Percentiles rank a stretch among this genome's conserved stretches.
phyloP scores from a whole-genome alignment of 1,284 basidiomycete genomes.

The Sporisorium iseilematis-ciliati region DNA sequence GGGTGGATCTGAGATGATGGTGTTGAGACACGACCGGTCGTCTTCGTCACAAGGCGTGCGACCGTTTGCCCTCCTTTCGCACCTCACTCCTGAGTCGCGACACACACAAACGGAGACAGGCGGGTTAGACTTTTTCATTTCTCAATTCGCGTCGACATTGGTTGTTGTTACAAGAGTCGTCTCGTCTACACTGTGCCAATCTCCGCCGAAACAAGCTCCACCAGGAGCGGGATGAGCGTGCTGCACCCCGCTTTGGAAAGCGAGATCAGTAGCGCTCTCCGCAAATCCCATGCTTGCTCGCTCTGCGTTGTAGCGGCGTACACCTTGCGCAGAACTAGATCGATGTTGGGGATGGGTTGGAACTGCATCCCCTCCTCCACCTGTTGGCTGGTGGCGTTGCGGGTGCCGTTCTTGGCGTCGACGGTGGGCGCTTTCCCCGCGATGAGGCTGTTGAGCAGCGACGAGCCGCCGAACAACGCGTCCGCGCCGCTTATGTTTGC shows the following conservation, averaged over 20 bases:
- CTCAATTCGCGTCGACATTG: no score
- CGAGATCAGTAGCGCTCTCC: slow-evolving; percentile 33
- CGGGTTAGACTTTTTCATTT: no score
- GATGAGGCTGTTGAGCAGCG: slow-evolving; percentile 22
- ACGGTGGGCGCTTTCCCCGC: slow-evolving; percentile 3
- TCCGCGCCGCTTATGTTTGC: neutral
- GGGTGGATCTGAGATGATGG: no score
- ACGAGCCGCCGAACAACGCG: slow-evolving; percentile 18
- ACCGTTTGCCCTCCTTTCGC: no score
- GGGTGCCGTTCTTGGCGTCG: neutral
- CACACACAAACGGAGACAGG: no score
- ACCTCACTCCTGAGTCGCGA: no score
- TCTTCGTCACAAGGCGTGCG: no score
- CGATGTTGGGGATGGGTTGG: slow-evolving; percentile 34
- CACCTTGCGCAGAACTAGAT: slow-evolving; percentile 20
- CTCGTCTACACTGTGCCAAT: neutral
- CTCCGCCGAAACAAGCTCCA: neutral
- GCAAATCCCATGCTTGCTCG: slow-evolving; percentile 22
- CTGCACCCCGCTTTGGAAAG: slow-evolving; percentile 4
- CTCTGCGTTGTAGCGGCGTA: neutral
- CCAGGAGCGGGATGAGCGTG: slow-evolving; percentile 12
- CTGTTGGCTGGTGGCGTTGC: neutral
- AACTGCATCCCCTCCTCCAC: slow-evolving; percentile 22
- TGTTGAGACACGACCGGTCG: no score
- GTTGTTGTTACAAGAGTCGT: no score